phyloP scores from a whole-genome alignment of 768 basidiomycete species.

The Krasilnikovozyma curviuscula region DNA sequence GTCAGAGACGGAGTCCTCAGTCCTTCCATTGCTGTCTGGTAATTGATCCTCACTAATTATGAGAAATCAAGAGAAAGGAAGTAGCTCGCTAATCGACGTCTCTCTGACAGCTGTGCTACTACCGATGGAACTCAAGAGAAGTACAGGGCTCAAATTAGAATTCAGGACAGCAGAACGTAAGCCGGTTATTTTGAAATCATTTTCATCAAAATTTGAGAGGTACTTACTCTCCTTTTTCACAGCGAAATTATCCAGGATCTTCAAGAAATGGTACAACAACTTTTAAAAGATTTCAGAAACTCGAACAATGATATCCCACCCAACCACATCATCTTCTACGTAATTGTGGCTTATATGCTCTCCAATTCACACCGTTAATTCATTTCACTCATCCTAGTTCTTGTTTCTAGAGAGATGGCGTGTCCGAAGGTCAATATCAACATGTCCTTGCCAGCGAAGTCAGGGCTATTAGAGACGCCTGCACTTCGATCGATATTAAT shows the following conservation, averaged over 20 bases:
- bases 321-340: conserved; percentile 24
- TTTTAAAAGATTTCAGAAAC: conserved; percentile 21
- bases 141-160: too few relatives aligned
- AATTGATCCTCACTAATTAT: too few relatives aligned
- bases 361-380: background rate
- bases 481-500: conserved; percentile 13
- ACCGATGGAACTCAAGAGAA: too few relatives aligned
- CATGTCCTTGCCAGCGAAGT: conserved; percentile 22
- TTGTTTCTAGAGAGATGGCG: conserved; percentile 20
- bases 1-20: too few relatives aligned
- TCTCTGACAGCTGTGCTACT: too few relatives aligned
- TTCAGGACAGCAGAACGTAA: background rate
- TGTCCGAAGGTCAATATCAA: conserved; percentile 24
- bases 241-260: conserved; percentile 25
- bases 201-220: background rate
- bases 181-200: background rate
- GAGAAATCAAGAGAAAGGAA: too few relatives aligned
- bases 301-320: conserved; percentile 18
- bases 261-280: conserved; percentile 19
- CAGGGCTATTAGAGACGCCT: conserved; percentile 20
- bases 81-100: too few relatives aligned
- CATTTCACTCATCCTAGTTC: background rate
- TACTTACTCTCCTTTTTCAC: background rate
- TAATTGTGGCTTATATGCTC: background rate
- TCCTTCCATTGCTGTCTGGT: too few relatives aligned